Evolutionary conservation across 1,284 basidiomycete species (phyloP).

Genomic region (Rhodotorula glutinis): DNA sequence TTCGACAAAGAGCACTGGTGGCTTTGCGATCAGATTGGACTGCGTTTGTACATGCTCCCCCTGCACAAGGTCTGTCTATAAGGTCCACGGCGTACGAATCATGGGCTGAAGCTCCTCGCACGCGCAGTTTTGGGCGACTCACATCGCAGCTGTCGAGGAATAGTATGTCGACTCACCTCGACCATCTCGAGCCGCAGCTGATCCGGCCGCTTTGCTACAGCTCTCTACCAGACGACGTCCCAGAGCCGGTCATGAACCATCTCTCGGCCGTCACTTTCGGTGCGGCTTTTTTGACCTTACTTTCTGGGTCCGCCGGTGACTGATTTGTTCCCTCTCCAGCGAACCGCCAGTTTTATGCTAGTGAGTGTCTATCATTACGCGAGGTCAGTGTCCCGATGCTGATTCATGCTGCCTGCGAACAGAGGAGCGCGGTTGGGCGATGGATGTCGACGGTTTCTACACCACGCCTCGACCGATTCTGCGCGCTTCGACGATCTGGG

Average conservation of each 20-base stretch:
- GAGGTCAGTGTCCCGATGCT: too few relatives aligned
- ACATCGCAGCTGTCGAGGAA: too few relatives aligned
- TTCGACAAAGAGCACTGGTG: conserved; percentile 8
- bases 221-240: too few relatives aligned
- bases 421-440: conserved; percentile 14
- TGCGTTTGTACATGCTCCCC: conserved; percentile 8
- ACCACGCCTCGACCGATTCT: conserved; percentile 3
- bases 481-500: neutral
- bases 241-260: neutral
- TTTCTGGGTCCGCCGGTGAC: too few relatives aligned
- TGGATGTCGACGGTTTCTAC: conserved; percentile 13
- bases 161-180: too few relatives aligned
- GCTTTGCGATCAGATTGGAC: neutral
- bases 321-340: neutral
- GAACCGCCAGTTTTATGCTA: conserved; percentile 14
- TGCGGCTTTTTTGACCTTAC: too few relatives aligned
- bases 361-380: neutral
- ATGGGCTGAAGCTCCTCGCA: neutral
- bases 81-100: too few relatives aligned
- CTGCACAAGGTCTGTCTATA: neutral
- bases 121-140: too few relatives aligned
- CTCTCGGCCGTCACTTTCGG: neutral
- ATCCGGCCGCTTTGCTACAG: too few relatives aligned
- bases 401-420: neutral
- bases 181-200: too few relatives aligned